Evolutionary conservation across 2,329 filamentous ascomycete species (phyloP).

Genomic region (Aureobasidium sp.): DNA sequence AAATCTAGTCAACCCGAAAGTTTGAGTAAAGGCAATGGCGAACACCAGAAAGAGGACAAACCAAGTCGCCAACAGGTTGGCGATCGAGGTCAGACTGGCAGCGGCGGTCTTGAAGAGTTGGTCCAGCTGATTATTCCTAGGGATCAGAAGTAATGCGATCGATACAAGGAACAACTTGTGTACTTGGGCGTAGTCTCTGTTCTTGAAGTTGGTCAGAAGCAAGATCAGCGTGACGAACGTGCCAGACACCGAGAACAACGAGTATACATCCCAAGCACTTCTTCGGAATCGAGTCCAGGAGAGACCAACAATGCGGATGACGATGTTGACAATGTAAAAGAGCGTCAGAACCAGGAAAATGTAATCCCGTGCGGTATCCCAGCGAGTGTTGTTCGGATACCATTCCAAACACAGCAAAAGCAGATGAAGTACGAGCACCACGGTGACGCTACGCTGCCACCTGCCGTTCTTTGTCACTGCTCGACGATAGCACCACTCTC

Average conservation of each 20-base stretch:
- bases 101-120: constrained; percentile 98
- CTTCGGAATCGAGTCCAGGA: constrained; percentile 87
- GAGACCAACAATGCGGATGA: constrained; percentile 77
- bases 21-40: constrained; percentile 91
- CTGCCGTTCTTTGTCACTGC: constrained; percentile 89
- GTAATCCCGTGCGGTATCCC: constrained; percentile 64
- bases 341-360: constrained; percentile 77
- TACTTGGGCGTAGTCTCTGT: constrained; percentile 63
- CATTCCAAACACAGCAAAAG: constrained; percentile 79
- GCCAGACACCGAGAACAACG: constrained; percentile 69
- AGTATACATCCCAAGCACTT: constrained; percentile 94
- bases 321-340: constrained; percentile 74
- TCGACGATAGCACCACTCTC: constrained; percentile 89
- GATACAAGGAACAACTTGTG: constrained; percentile 94
- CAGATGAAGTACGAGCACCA: constrained; percentile 73
- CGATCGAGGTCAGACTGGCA: constrained; percentile 82
- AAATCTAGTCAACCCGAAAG: constrained; percentile 91
- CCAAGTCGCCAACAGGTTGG: constrained; percentile 92
- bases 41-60: constrained; percentile 94
- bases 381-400: constrained; percentile 64
- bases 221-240: constrained; percentile 78
- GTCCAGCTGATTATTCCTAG: constrained; percentile 91
- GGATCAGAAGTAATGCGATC: constrained; percentile 83
- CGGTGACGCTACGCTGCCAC: constrained; percentile 81
- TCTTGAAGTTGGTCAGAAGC: constrained; percentile 53